These are phyloP conservation scores for Salix udensis DNA, from an alignment of 345 rosid genomes.

Conservation along the genomic window DNA sequence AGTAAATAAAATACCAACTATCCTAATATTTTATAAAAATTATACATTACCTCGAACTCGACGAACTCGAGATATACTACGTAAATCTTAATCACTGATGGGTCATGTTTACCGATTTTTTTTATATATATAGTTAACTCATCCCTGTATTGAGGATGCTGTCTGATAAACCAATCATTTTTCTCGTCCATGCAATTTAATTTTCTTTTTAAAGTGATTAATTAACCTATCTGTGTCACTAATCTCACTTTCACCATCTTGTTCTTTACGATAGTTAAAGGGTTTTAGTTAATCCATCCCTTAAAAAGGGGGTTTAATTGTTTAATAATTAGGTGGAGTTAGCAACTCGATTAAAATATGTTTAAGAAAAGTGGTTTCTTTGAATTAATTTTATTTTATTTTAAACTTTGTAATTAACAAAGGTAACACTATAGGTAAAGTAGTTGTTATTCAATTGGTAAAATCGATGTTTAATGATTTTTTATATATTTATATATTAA, in stretches of 20 bases:
- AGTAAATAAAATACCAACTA: too few species aligned
- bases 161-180: constrained; percentile 18
- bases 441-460: background rate
- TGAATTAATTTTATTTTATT: too few species aligned
- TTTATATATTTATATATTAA: too few species aligned
- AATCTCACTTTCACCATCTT: background rate
- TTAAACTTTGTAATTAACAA: too few species aligned
- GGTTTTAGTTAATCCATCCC: background rate
- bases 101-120: too few species aligned
- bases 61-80: too few species aligned
- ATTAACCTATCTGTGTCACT: background rate
- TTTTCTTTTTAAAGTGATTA: background rate
- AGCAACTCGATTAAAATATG: background rate
- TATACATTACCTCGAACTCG: too few species aligned
- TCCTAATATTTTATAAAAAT: too few species aligned
- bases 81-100: too few species aligned
- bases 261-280: background rate
- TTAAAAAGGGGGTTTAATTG: background rate
- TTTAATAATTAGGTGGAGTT: background rate
- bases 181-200: background rate
- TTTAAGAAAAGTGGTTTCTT: background rate
- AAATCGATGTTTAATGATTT: background rate
- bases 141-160: constrained; percentile 35
- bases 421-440: background rate
- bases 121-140: background rate